These are phyloP conservation scores for Wickerhamiella dianesei DNA, from an alignment of 805 yeast species.

Conservation along the genomic window DNA sequence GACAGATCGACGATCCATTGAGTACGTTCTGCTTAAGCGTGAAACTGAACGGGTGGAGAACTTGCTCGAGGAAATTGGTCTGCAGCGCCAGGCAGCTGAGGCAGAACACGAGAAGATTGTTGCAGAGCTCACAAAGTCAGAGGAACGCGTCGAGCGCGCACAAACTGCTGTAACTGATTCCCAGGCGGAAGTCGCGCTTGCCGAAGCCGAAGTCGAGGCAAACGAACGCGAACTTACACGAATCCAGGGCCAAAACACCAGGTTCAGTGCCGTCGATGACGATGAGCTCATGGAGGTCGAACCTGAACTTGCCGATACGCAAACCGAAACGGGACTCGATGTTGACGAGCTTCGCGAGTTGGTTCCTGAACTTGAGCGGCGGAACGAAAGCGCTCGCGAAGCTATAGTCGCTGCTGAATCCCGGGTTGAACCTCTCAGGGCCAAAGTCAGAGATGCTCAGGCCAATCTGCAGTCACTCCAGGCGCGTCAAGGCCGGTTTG, in stretches of 20 bases:
- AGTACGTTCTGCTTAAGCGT: conserved; percentile 62
- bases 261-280: background rate
- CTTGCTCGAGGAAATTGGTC: conserved; percentile 4
- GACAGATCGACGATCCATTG: conserved; percentile 52
- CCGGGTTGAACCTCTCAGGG: background rate
- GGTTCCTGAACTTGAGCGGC: background rate
- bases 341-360: background rate
- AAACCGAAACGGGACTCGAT: background rate
- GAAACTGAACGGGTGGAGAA: conserved; percentile 29
- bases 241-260: background rate
- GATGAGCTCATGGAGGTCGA: background rate
- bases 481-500: conserved; percentile 56
- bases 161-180: conserved; percentile 9
- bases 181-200: conserved; percentile 5
- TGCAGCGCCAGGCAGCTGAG: conserved; percentile 7
- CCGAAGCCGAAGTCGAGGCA: conserved; percentile 10
- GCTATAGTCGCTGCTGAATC: background rate
- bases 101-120: conserved; percentile 5
- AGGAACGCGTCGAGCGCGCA: conserved; percentile 5
- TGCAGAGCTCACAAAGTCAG: background rate
- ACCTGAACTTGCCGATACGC: background rate
- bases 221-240: conserved; percentile 3
- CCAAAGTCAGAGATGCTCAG: background rate
- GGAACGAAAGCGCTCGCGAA: background rate
- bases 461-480: conserved; percentile 29